These are phyloP conservation scores for Hordeum pubiflorum DNA, from an alignment of 202 grass and related monocot genomes.

Conservation along the genomic window DNA sequence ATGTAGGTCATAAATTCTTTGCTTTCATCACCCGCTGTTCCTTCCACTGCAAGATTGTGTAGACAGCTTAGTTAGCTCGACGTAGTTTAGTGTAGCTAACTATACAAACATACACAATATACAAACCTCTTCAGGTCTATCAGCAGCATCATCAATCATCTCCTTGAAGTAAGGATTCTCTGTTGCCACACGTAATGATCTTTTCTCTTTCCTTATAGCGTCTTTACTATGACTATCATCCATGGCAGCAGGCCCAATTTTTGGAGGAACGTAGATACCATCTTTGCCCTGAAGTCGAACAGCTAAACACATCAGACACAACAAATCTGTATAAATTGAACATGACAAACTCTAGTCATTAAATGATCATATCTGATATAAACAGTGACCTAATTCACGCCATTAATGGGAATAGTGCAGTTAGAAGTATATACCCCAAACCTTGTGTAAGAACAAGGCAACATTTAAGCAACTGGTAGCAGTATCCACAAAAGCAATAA, in stretches of 20 bases:
- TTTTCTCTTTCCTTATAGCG: slow-evolving; percentile 59
- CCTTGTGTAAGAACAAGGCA: background rate
- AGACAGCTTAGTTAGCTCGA: slow-evolving; percentile 2
- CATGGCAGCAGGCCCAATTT: slow-evolving; percentile 58
- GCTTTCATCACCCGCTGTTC: slow-evolving; percentile 44
- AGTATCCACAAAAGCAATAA: background rate
- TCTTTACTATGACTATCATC: slow-evolving; percentile 60
- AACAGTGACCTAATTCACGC: background rate
- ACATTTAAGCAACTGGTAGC: background rate
- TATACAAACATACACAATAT: background rate
- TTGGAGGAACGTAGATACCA: slow-evolving; percentile 64
- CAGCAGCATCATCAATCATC: slow-evolving; percentile 30
- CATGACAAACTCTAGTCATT: background rate
- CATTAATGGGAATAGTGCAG: background rate
- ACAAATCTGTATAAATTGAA: background rate
- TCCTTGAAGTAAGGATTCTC: slow-evolving; percentile 42
- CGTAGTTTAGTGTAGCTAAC: background rate
- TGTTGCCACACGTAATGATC: slow-evolving; percentile 25
- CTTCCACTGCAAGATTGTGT: slow-evolving; percentile 39
- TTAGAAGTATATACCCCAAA: background rate
- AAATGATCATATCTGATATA: background rate
- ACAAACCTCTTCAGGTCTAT: slow-evolving; percentile 46
- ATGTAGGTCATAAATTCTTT: slow-evolving; percentile 40
- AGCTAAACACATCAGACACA: slow-evolving; percentile 18
- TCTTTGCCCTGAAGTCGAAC: slow-evolving; percentile 32